Evolutionary conservation across 2,329 filamentous ascomycete species (phyloP), one percentile per base, ranked within the genome.

Genomic region (Paramyrothecium roridum): DNA sequence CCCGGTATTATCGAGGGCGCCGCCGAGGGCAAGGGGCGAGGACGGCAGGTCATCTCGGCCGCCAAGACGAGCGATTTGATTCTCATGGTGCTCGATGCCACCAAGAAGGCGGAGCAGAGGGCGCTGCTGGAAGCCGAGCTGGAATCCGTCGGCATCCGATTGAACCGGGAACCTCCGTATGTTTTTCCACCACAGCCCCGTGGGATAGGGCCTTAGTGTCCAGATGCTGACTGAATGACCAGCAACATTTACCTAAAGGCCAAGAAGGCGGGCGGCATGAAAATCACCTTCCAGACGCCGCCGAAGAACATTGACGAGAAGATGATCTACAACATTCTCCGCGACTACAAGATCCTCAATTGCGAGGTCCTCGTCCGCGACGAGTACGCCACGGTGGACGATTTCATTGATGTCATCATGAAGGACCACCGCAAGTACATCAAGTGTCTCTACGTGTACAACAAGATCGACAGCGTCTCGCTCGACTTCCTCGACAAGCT

Each of bases 331-430:
- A 97, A 96, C 77, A 97, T 99, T 68, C 81, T 99, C 52, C 89
- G 91, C 63, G 95, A 99, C 80, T 99, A 99, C 85, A 97, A 97
- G 79, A 92, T 99, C 65, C 84, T 99, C 57, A 99, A 99, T 78
- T 95, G 90, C 75, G 95, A 99, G 73, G 93, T 99, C 1, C 84
- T 99, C 21, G 86, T 99, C 17, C 89, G 95, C 65, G 95, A 99
- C 70, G 95, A 99, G 68, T 87, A 96, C 70, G 91, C 89, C 45
- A 98, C 95, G 1, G 92, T 99, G 37, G 95, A 99, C 76, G 93
- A 99, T 74, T 90, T 99, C 73, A 99, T 99, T 76, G 95, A 99
- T 73, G 92, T 97, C 58, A 97, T 99, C 75, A 98, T 98, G 93
- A 96, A 95, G 74, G 91, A 97, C 70, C 95, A 99, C 79, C 82